Evolutionary conservation across 202 grass and related monocot species (phyloP), one percentile per base, ranked within the genome.

Genomic region (Musa balbisiana): DNA sequence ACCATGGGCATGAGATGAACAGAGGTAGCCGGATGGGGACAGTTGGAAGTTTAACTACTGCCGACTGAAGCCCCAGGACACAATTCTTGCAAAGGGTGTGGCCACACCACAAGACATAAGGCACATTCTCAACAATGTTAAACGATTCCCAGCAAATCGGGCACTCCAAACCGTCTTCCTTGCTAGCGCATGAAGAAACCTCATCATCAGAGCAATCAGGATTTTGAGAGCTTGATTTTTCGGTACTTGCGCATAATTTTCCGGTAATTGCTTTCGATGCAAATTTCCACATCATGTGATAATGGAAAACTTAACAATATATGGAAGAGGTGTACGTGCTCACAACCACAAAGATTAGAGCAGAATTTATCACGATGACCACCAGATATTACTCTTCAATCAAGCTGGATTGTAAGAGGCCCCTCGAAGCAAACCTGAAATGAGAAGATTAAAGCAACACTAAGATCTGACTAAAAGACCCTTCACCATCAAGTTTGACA

Each of bases 61-160:
- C 88, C 88, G 90, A 93, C 13, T 86, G 90, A 83, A 97, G 90
- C 16, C 88, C 88, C 24, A 93, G 63, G 76, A 97, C 83, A 53
- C 90, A 97, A 69, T 97, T 92, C 90, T 93, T 97, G 90, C 93
- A 97, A 86, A 97, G 87, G 63, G 87, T 93, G 79, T 97, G 93
- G 8, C 93, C 93, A 69, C 93, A 97, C 93, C 90, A 93, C 54
- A 97, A 78, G 49, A 97, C 88, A 78, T 97, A 97, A 1, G 93
- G 93, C 62, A 93, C 73, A 54, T 97, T 97, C 82, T 93, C 93
- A 24, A 97, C 90, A 72, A 97, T 82, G 78, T 97, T 97, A 80
- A 97, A 97, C 49, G 87, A 97, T 80, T 97, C 93, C 66, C 90
- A 93, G 24, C 93, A 97, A 85, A 97, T 97, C 53, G 88, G 93